Conservation (phyloP, 495 filamentous ascomycete species). For the Xylaria cubensis region DNA sequence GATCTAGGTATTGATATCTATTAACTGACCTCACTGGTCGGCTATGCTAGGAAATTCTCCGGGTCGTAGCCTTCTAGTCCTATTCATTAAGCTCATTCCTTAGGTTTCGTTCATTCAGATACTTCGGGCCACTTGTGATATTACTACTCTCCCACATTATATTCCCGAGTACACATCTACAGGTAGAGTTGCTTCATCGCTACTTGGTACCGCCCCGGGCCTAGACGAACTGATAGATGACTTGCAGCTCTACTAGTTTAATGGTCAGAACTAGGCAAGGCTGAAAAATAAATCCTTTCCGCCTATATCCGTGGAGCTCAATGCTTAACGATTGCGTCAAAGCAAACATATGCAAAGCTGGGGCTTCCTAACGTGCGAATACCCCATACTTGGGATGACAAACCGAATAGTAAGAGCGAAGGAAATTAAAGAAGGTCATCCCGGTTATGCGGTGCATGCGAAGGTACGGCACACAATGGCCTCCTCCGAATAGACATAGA, state of each 20-base stretch:
- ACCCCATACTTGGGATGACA: conserved; percentile 10
- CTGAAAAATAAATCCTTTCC: neutral
- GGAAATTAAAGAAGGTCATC: conserved; percentile 16
- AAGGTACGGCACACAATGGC: neutral
- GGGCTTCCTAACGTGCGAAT: neutral
- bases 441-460: conserved; percentile 17
- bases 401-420: conserved; percentile 7
- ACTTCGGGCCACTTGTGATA: neutral
- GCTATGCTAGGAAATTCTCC: neutral
- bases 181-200: neutral
- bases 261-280: neutral
- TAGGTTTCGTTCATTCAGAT: neutral
- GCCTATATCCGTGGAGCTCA: neutral
- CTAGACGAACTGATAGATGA: too few species aligned
- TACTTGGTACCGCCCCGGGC: neutral
- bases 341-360: neutral
- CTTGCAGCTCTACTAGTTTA: too few species aligned
- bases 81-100: neutral
- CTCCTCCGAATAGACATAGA: conserved; percentile 8
- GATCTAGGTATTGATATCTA: neutral
- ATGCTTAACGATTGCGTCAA: neutral
- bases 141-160: neutral
- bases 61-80: neutral
- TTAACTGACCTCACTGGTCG: neutral
- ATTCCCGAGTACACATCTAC: neutral